Evolutionary conservation across 352 stramenopile genomes (phyloP).

Genomic region (Phytopythium litorale): DNA sequence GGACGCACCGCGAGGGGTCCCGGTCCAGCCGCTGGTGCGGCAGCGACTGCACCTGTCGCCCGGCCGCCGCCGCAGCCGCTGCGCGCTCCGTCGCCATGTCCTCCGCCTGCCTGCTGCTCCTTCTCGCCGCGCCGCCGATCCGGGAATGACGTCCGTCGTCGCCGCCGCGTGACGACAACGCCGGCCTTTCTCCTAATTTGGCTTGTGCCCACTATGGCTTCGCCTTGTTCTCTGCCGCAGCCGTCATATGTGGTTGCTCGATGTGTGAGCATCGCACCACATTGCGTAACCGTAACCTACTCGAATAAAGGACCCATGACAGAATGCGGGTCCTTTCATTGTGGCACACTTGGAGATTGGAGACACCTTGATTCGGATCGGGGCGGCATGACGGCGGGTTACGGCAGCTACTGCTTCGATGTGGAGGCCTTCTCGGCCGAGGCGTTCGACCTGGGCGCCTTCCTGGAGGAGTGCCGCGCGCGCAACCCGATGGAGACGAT

Average conservation of each 20-base stretch:
- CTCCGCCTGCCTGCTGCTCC: background rate
- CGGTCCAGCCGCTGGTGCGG: slow-evolving; percentile 42
- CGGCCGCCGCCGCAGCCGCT: slow-evolving; percentile 13
- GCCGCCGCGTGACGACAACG: background rate
- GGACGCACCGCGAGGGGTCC: slow-evolving; percentile 43
- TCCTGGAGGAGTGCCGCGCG: slow-evolving; percentile 75
- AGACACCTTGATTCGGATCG: background rate
- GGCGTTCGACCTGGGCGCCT: slow-evolving; percentile 56
- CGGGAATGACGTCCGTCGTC: background rate
- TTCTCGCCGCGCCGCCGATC: background rate
- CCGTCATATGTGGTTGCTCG: too few relatives aligned
- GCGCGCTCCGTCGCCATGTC: slow-evolving; percentile 13
- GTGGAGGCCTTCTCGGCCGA: slow-evolving; percentile 76
- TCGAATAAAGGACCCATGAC: background rate
- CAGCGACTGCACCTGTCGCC: slow-evolving; percentile 38
- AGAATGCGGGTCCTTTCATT: background rate
- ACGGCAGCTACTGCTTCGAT: slow-evolving; percentile 79
- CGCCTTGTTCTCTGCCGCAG: slow-evolving; percentile 9
- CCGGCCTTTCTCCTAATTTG: background rate
- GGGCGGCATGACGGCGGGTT: background rate
- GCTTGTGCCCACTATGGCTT: background rate
- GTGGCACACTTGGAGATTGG: background rate
- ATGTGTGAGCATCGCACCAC: too few relatives aligned
- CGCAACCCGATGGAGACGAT: slow-evolving; percentile 82
- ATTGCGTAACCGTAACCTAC: too few relatives aligned